Conservation (phyloP, 1,284 basidiomycete genomes). For the Xerocomus amazonicus region DNA sequence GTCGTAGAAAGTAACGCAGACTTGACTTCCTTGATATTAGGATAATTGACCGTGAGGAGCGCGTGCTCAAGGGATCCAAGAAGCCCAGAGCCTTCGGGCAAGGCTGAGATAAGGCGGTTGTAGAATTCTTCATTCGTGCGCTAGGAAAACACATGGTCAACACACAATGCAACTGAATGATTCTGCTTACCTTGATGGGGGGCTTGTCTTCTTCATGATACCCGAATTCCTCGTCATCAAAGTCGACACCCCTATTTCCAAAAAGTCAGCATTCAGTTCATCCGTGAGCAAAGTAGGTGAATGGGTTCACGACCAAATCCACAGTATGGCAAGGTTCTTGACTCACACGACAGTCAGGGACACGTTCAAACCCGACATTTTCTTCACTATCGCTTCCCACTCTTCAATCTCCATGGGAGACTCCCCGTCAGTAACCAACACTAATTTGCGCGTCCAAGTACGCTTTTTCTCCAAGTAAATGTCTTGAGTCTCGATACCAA, state of each 20-base stretch:
- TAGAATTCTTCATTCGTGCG: conserved; percentile 79
- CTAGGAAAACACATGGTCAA: conserved; percentile 37
- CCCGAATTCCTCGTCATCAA: conserved; percentile 69
- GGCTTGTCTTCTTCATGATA: conserved; percentile 69
- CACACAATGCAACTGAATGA: not conserved
- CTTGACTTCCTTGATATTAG: conserved; percentile 66
- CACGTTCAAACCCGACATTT: conserved; percentile 61
- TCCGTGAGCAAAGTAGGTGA: not conserved
- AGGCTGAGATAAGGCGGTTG: conserved; percentile 44
- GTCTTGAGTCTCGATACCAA: conserved; percentile 77
- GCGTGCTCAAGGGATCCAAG: conserved; percentile 73
- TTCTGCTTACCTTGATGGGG: conserved; percentile 55
- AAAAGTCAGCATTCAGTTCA: conserved; percentile 9
- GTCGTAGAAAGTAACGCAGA: conserved; percentile 61
- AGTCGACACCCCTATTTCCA: conserved; percentile 70
- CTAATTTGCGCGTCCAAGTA: conserved; percentile 79
- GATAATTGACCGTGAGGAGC: conserved; percentile 62
- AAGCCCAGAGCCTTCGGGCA: conserved; percentile 44
- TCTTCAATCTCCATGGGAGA: conserved; percentile 67
- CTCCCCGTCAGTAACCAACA: conserved; percentile 79
- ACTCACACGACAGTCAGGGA: conserved; percentile 65
- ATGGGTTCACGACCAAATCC: no score
- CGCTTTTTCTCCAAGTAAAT: conserved; percentile 58
- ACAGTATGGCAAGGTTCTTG: not conserved
- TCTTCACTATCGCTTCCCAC: conserved; percentile 69